Evolutionary conservation across 805 yeast species (phyloP), one percentile per base, ranked within the genome.

Genomic region (Lipomyces chichibuensis): DNA sequence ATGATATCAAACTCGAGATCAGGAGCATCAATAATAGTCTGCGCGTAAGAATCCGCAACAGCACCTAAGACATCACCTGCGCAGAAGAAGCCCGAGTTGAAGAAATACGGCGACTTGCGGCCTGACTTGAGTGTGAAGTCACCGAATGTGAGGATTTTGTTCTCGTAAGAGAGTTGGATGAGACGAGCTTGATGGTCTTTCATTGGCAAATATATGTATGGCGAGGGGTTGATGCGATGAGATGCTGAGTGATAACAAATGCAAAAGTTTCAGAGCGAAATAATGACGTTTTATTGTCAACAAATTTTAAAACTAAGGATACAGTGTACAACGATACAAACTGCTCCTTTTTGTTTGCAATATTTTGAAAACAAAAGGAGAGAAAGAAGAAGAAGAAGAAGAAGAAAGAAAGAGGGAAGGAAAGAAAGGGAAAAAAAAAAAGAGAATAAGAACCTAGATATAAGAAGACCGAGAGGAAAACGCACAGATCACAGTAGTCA

Each of bases 101-200:
- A 93, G 76, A 95, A 94, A 79, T 95, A 94, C 60, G 99, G 99
- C n/a, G 98, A 93, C 66, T 82, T 80, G 74, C 99, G 87, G 29
- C 98, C 98, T 1, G 96, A 89, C 79, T 94, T 94, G 77, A 94
- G 84, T 14, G 96, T 92, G 84, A 91, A 94, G 60, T 84, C 78
- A 62, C 98, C 98, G 77, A 94, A 95, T 76, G 88, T 87, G 74
- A 94, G 84, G 17, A 98, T 97, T 72, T 88, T 81, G 64, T 89
- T 85, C 73, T 88, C 91, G 71, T 93, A 81, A 29, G 99, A 97
- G 71, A 87, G 84, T 75, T 92, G 90, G 65, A 94, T 83, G 76
- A 94, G 92, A n/a, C 60, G 60, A 49, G 69, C 59, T 55, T 69
- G 71, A 51, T 69, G 69, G n/a, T 69, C 71, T 60, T 69, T 69